phyloP scores from a whole-genome alignment of 306 rosid genomes.

The Mimosa bimucronata region DNA sequence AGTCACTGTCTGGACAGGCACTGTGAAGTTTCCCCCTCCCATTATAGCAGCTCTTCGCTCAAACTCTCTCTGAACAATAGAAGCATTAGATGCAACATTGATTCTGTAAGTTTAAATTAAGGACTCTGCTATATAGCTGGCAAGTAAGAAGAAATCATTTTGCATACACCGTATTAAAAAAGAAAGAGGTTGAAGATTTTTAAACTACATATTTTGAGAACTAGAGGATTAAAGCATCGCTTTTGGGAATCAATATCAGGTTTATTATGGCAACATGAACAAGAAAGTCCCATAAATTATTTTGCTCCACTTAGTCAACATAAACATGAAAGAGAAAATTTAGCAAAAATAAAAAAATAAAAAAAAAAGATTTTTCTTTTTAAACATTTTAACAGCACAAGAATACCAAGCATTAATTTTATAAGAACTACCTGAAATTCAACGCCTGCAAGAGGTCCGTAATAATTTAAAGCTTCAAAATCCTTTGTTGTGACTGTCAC shows the following conservation, averaged over 20 bases:
- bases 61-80: constrained; percentile 63
- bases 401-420: constrained; percentile 8
- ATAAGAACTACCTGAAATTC: constrained; percentile 73
- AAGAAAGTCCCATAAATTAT: constrained; percentile 16
- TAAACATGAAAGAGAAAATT: constrained; percentile 17
- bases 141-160: constrained; percentile 21
- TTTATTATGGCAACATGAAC: constrained; percentile 11
- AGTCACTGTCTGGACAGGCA: constrained; percentile 91
- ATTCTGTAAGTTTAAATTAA: neutral
- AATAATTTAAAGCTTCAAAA: constrained; percentile 66
- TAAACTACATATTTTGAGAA: constrained; percentile 21
- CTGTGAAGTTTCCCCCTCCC: constrained; percentile 92
- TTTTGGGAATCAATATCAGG: constrained; percentile 14
- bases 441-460: constrained; percentile 90
- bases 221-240: constrained; percentile 18
- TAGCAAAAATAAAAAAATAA: too few relatives aligned
- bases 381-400: constrained; percentile 10
- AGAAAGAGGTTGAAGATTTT: constrained; percentile 18
- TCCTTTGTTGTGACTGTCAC: constrained; percentile 78
- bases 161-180: neutral
- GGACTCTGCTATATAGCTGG: constrained; percentile 11
- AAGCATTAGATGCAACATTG: constrained; percentile 34
- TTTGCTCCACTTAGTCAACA: constrained; percentile 21
- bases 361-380: neutral
- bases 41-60: constrained; percentile 81